phyloP scores from a whole-genome alignment of 208 protist species.

The Phytomonas sp. region DNA sequence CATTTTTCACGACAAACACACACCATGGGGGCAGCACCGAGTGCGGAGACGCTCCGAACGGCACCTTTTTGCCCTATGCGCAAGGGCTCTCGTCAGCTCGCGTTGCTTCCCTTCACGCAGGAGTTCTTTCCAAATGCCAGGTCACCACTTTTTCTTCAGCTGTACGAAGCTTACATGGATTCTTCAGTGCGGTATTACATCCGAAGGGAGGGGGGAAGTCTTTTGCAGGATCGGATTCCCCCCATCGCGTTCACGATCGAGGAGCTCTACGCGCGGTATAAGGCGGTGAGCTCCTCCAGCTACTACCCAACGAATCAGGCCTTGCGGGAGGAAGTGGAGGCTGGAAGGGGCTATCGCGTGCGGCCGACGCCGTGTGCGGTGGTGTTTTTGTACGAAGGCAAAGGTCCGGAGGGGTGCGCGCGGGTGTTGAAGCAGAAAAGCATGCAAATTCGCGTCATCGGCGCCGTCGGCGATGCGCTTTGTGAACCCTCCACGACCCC shows the following conservation, averaged over 20 bases:
- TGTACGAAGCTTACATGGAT: conserved; percentile 48
- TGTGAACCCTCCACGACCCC: conserved; percentile 8
- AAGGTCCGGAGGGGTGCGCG: conserved; percentile 42
- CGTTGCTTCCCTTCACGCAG: conserved; percentile 40
- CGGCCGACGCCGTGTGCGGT: conserved; percentile 50
- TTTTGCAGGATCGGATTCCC: conserved; percentile 36
- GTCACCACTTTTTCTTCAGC: conserved; percentile 38
- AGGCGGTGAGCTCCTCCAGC: conserved; percentile 3
- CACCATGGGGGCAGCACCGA: conserved; percentile 65
- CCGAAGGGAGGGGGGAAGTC: conserved; percentile 20
- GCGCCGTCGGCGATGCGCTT: conserved; percentile 25
- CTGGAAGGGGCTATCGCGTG: conserved; percentile 15
- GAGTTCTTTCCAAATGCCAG: conserved; percentile 50
- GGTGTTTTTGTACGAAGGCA: conserved; percentile 48
- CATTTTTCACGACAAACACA: neutral
- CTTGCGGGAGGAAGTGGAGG: conserved; percentile 20
- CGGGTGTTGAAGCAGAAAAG: conserved; percentile 16
- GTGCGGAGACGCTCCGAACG: conserved; percentile 28
- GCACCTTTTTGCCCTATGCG: conserved; percentile 37
- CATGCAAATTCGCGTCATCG: conserved; percentile 46
- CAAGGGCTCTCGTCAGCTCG: conserved; percentile 23
- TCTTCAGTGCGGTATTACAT: conserved; percentile 68
- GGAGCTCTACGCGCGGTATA: conserved; percentile 27
- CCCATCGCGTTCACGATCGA: conserved; percentile 16
- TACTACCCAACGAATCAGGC: conserved; percentile 30